These are phyloP conservation scores for Gossypium raimondii DNA, from an alignment of 345 rosid genomes.

Conservation along the genomic window DNA sequence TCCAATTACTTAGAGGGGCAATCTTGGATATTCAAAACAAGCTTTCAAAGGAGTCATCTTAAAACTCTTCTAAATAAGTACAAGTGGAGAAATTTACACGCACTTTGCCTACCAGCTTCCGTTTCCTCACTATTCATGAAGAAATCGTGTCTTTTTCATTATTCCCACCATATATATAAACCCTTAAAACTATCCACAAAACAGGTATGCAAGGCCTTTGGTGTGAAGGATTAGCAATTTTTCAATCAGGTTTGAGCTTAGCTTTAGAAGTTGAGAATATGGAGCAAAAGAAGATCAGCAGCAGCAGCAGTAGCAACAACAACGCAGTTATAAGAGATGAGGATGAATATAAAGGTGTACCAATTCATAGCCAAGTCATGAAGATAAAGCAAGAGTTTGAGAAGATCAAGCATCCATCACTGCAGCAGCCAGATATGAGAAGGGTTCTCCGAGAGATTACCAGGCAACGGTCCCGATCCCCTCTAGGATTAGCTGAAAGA, in stretches of 20 bases:
- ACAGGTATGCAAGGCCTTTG: constrained; percentile 13
- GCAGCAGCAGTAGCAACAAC: constrained; percentile 17
- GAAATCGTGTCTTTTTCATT: constrained; percentile 15
- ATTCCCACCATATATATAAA: neutral
- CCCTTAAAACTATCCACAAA: constrained; percentile 2
- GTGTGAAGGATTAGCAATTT: constrained; percentile 8
- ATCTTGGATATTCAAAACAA: neutral
- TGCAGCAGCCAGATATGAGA: constrained; percentile 42
- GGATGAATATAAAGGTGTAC: constrained; percentile 26
- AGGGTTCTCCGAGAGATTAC: constrained; percentile 26
- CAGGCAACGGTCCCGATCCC: constrained; percentile 50
- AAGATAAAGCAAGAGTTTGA: constrained; percentile 57
- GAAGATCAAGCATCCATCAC: constrained; percentile 43
- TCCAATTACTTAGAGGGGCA: neutral
- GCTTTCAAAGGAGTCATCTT: neutral
- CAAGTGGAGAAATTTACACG: constrained; percentile 12
- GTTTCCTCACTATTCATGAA: constrained; percentile 4
- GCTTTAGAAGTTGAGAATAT: neutral
- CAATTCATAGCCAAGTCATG: constrained; percentile 58
- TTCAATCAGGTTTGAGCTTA: neutral
- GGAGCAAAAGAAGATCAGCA: constrained; percentile 23
- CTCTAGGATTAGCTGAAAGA: constrained; percentile 50
- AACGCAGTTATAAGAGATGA: constrained; percentile 16
- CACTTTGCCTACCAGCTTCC: constrained; percentile 9
- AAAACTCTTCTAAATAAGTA: neutral